Evolutionary conservation across 1,284 basidiomycete species (phyloP), one percentile per base, ranked within the genome.

Genomic region (Hymenochaete sp.): DNA sequence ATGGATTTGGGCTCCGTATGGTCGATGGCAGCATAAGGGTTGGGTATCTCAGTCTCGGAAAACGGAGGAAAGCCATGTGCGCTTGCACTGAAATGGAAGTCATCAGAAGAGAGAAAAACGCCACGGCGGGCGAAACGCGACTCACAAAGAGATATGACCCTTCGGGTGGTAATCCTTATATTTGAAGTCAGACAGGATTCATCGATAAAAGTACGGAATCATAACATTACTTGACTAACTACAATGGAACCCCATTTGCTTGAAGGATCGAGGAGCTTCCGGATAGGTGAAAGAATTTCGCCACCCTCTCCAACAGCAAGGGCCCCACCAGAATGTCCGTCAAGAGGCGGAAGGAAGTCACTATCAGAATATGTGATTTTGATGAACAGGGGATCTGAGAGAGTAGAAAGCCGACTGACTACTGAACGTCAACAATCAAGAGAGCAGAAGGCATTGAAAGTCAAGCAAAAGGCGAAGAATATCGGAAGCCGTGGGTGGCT

Each of bases 331-430:
- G 32, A n/a, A n/a, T n/a, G n/a, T n/a, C n/a, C n/a, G n/a, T n/a
- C n/a, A n/a, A n/a, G n/a, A n/a, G n/a, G n/a, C 5, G 48, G 49
- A 14, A 53, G 48, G 42, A 53, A 53, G 42, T 53, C 52, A 36
- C 49, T 51, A 35, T 4, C 5, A 16, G 5, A 35, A 35, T 26
- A 47, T 31, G 13, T 18, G 16, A n/a, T 27, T n/a, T n/a, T 16
- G 18, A 26, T 21, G 18, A 44, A 26, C 26, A 16, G 22, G 27
- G 1, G 25, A 8, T n/a, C 18, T 4, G 10, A 3, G 19, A 18
- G n/a, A 31, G 32, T 13, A 19, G 13, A 35, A 18, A 4, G n/a
- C 10, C 36, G 38, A 16, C 45, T 42, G 25, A 42, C 46, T 47
- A 47, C 41, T 51, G 49, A 3, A 48, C 46, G 36, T 51, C 49